Evolutionary conservation across 2,329 filamentous ascomycete genomes (phyloP).

Genomic region (Paraphaeosphaeria minitans): DNA sequence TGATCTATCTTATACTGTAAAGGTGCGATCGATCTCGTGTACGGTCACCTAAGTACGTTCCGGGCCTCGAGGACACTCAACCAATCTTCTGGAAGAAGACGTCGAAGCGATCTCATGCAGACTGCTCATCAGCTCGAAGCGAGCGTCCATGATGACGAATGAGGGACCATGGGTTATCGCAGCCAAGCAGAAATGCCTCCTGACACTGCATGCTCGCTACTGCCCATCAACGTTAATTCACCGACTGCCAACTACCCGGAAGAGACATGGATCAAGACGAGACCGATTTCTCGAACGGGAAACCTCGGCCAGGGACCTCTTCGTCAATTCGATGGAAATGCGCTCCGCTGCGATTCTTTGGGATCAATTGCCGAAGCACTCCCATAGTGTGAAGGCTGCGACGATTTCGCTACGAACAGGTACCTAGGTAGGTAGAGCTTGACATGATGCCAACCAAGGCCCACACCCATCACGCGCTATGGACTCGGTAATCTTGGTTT

Average conservation of each 20-base stretch:
- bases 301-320: not conserved
- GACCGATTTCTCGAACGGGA: not conserved
- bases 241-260: not conserved
- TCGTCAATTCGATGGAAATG: not conserved
- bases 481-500: conserved; percentile 5
- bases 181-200: not conserved
- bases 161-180: too few species aligned
- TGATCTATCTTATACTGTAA: not conserved
- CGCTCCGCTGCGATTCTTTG: not conserved
- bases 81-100: not conserved
- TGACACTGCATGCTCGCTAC: not conserved
- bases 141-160: not conserved
- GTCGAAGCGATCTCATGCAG: not conserved
- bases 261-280: not conserved
- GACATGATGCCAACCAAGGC: not conserved
- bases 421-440: too few species aligned
- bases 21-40: not conserved
- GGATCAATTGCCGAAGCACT: not conserved
- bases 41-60: not conserved
- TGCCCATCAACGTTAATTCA: not conserved
- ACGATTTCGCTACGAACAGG: not conserved
- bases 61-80: not conserved
- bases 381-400: not conserved
- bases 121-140: not conserved
- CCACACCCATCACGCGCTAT: conserved; percentile 1